A percentile compares a stretch with the other conserved stretches of the same genome.
Conservation (phyloP, 2,329 filamentous ascomycete genomes). For the Epicoccum nigrum region DNA sequence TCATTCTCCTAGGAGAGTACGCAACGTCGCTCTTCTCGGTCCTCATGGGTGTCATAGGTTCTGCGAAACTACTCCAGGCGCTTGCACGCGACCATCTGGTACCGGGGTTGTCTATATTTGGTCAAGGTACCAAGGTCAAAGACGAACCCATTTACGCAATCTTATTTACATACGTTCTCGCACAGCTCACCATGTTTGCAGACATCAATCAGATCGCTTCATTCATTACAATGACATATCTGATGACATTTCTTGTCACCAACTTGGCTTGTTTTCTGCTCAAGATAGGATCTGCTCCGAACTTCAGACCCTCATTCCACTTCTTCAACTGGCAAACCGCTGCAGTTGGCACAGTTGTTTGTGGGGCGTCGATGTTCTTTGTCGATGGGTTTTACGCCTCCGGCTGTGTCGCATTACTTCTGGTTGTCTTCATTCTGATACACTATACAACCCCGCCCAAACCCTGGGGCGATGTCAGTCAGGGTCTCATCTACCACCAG, state of each 20-base stretch:
- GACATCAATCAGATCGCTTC: slow-evolving; percentile 89
- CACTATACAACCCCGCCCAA: slow-evolving; percentile 87
- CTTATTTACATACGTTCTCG: slow-evolving; percentile 73
- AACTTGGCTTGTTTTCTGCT: slow-evolving; percentile 86
- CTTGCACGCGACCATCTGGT: slow-evolving; percentile 79
- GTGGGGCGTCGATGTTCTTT: slow-evolving; percentile 85
- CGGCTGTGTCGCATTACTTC: slow-evolving; percentile 73
- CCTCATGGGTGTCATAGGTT: slow-evolving; percentile 84
- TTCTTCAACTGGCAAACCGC: slow-evolving; percentile 90
- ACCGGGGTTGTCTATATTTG: slow-evolving; percentile 76
- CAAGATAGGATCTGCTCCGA: slow-evolving; percentile 85
- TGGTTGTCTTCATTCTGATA: slow-evolving; percentile 81
- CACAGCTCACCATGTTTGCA: slow-evolving; percentile 80
- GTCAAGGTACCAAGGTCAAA: slow-evolving; percentile 70
- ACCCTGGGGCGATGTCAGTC: slow-evolving; percentile 87
- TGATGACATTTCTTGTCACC: slow-evolving; percentile 90
- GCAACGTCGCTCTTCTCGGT: slow-evolving; percentile 84
- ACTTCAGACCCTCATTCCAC: slow-evolving; percentile 86
- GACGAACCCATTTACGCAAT: slow-evolving; percentile 82
- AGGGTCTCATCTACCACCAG: slow-evolving; percentile 87
- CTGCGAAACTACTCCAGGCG: slow-evolving; percentile 83
- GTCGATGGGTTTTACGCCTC: slow-evolving; percentile 82
- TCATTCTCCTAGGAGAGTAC: slow-evolving; percentile 82
- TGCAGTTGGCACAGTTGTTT: slow-evolving; percentile 73
- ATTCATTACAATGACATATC: slow-evolving; percentile 87